Evolutionary conservation across 2,329 filamentous ascomycete genomes (phyloP).

Genomic region (Pezicula rhizophila): DNA sequence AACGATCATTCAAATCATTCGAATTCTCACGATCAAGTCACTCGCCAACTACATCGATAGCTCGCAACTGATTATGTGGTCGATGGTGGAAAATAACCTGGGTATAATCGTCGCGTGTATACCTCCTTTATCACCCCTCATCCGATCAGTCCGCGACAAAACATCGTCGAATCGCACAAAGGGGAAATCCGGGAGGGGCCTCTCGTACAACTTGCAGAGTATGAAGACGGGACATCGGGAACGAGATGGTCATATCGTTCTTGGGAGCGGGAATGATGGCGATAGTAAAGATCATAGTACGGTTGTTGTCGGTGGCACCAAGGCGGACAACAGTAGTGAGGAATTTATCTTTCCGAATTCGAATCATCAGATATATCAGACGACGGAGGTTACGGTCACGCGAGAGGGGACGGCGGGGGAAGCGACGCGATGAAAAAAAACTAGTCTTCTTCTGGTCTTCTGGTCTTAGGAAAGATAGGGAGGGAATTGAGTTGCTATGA

Average conservation of each 20-base stretch:
- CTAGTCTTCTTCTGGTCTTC: no score
- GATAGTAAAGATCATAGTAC: neutral
- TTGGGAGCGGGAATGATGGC: neutral
- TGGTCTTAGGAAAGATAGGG: no score
- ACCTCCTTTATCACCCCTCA: conserved; percentile 37
- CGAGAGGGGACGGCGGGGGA: neutral
- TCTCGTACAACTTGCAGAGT: neutral
- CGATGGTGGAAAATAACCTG: conserved; percentile 37
- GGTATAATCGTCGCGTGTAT: conserved; percentile 37
- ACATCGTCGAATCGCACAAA: conserved; percentile 9
- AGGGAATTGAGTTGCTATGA: no score
- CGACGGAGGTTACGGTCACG: conserved; percentile 9
- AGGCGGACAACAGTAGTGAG: conserved; percentile 4
- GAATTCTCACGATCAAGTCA: conserved; percentile 41
- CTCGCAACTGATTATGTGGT: conserved; percentile 37
- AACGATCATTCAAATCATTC: conserved; percentile 44
- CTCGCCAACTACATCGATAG: conserved; percentile 40
- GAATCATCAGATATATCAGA: conserved; percentile 9
- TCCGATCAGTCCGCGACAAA: conserved; percentile 30
- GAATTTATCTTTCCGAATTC: conserved; percentile 6
- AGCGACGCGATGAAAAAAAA: no score
- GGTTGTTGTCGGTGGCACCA: neutral
- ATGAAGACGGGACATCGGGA: neutral
- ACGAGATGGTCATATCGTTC: conserved; percentile 4
- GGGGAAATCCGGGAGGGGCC: neutral